A percentile compares a stretch with the other conserved stretches of the same genome.
phyloP scores from a whole-genome alignment of 2,329 filamentous ascomycete species.

The Lasiodiplodia gonubiensis region DNA sequence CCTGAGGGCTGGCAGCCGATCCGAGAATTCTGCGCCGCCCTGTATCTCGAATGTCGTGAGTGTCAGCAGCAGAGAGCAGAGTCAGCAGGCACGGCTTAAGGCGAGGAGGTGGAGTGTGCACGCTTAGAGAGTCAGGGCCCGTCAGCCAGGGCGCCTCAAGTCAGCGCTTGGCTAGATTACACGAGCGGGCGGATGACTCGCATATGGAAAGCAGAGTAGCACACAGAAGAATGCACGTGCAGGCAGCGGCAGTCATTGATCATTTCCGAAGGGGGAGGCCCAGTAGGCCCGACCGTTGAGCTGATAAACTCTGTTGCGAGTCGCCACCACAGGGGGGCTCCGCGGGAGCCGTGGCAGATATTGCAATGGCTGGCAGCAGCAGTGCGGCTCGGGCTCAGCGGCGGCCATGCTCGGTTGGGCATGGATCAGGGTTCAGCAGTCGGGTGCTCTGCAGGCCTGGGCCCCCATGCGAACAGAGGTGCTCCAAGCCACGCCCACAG shows the following conservation, averaged over 20 bases:
- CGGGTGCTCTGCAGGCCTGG: slow-evolving; percentile 10
- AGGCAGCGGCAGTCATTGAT: not conserved
- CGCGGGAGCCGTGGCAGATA: not conserved
- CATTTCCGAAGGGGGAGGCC: slow-evolving; percentile 9
- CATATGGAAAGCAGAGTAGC: not conserved
- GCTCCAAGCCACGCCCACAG: slow-evolving; percentile 12
- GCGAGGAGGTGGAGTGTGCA: not conserved
- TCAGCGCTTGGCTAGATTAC: slow-evolving; percentile 3
- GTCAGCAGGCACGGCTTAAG: not conserved
- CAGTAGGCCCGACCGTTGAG: not conserved
- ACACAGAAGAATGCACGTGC: not conserved
- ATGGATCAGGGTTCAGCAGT: slow-evolving; percentile 20
- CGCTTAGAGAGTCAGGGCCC: not conserved
- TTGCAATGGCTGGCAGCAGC: not conserved
- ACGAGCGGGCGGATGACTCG: not conserved
- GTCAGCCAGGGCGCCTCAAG: not conserved
- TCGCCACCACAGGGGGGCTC: not conserved
- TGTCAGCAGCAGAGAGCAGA: slow-evolving; percentile 21
- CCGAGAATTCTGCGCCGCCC: slow-evolving; percentile 30
- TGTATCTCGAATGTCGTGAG: slow-evolving; percentile 28
- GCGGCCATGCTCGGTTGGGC: slow-evolving; percentile 23
- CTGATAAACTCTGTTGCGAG: not conserved
- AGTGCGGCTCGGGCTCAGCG: slow-evolving; percentile 16
- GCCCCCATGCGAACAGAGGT: slow-evolving; percentile 10
- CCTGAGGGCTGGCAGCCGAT: slow-evolving; percentile 27